Evolutionary conservation across 345 rosid genomes (phyloP), one percentile per base, ranked within the genome.

Genomic region (Dipteronia sinensis): DNA sequence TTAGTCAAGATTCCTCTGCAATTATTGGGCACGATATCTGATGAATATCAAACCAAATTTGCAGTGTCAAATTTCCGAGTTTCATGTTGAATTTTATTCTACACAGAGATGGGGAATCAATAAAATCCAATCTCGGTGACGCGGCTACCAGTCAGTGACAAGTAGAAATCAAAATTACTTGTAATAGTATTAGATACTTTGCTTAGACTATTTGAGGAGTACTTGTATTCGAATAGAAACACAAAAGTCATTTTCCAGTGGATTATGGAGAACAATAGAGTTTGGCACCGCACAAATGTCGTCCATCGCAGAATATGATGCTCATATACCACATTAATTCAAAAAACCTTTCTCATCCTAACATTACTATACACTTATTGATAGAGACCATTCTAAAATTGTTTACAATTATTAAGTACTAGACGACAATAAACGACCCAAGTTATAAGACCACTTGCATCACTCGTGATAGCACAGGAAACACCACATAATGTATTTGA

Each of bases 221-320:
- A 42, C 46, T 7, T 7, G 46, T 34, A 4, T 0, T 42, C 8
- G 46, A 7, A 42, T 42, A 42, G 13, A 46, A 46, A 9, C 58
- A 53, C 56, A 9, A 53, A 53, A 20, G 66, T 72, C 55, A 38
- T 58, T 38, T 38, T 72, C 75, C 8, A 29, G 23, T 16, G 68
- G 44, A 65, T 65, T 65, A 65, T 15, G 10, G 20, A 65, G 68
- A 65, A 71, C 31, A 53, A 1, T 2, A 20, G 51, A 65, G 44
- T 65, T 65, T 65, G 68, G 68, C 40, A 12, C 11, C 7, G 58
- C 58, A 69, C 66, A n/a, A 46, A 12, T 49, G 55, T 23, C 72
- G 7, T 40, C 31, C 19, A 11, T 8, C 34, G 49, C n/a, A 12
- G 75, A 71, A 34, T 31, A 31, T 1, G 31, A 34, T 64, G 40